Percentiles rank a stretch among this genome's conserved stretches.
These are phyloP conservation scores for Chenopodium formosanum DNA, from an alignment of 148 eudicot genomes.

Conservation along the genomic window DNA sequence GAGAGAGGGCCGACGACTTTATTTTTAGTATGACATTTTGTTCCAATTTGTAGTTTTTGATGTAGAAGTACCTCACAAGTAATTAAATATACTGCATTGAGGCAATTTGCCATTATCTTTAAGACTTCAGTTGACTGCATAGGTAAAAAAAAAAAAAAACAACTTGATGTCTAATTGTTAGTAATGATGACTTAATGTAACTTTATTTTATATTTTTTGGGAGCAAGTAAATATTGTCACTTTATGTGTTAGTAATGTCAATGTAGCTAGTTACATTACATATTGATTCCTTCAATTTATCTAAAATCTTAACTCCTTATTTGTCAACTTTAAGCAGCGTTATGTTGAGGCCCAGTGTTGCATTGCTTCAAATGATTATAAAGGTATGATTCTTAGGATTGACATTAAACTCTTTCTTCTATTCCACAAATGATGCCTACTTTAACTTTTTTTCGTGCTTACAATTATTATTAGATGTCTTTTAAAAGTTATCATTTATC, in stretches of 20 bases:
- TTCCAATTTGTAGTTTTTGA: no score
- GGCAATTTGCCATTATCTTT: background rate
- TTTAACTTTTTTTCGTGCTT: background rate
- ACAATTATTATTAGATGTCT: background rate
- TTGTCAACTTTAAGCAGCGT: slow-evolving; percentile 58
- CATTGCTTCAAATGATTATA: slow-evolving; percentile 83
- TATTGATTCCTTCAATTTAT: background rate
- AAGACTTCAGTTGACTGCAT: background rate
- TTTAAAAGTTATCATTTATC: background rate
- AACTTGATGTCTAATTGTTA: background rate
- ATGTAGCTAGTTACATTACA: background rate
- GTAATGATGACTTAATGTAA: background rate
- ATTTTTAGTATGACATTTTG: no score
- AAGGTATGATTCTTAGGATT: slow-evolving; percentile 46
- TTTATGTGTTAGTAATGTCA: background rate
- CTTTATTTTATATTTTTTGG: background rate
- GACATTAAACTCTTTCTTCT: background rate
- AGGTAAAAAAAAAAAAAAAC: background rate
- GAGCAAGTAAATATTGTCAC: background rate
- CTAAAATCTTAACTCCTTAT: background rate
- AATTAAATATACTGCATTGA: background rate
- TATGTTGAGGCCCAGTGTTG: slow-evolving; percentile 96
- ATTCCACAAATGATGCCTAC: background rate
- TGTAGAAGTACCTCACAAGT: background rate
- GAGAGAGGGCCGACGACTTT: no score